Evolutionary conservation across 129 eudicot species (phyloP).

Genomic region (sunflower (Helianthus annuus)): DNA sequence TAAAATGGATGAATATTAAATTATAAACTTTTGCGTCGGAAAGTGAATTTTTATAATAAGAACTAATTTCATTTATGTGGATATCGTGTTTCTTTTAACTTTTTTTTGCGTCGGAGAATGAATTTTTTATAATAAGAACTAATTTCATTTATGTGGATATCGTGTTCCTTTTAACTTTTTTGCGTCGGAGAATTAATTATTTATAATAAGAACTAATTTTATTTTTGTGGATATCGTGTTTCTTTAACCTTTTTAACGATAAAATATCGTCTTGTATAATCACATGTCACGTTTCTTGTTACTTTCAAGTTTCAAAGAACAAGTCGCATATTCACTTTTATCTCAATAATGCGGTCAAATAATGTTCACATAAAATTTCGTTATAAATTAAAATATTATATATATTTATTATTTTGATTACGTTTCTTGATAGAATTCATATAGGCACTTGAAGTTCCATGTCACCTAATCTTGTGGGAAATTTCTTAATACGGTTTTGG

Average conservation of each 20-base stretch:
- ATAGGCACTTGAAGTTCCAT: too few relatives aligned
- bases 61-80: too few relatives aligned
- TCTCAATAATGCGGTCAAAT: neutral
- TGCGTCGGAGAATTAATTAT: neutral
- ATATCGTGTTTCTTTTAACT: too few relatives aligned
- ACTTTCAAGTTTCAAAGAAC: neutral
- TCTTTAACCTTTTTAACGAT: neutral
- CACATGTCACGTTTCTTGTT: neutral
- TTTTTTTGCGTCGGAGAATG: too few relatives aligned
- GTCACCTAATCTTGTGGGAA: too few relatives aligned
- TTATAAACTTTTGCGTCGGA: neutral
- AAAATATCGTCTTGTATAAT: neutral
- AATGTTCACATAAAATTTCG: slow-evolving; percentile 1
- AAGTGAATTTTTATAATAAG: too few relatives aligned
- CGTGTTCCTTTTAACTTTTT: neutral
- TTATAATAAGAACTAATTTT: neutral
- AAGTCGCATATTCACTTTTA: neutral
- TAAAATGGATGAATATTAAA: neutral
- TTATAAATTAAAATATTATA: neutral
- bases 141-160: too few relatives aligned
- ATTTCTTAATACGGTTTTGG: too few relatives aligned
- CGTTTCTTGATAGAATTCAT: too few relatives aligned
- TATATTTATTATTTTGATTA: neutral
- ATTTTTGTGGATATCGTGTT: neutral
- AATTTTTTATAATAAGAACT: too few relatives aligned